phyloP scores from a whole-genome alignment of 257 asterid genomes.

The Solanum bukasovii region DNA sequence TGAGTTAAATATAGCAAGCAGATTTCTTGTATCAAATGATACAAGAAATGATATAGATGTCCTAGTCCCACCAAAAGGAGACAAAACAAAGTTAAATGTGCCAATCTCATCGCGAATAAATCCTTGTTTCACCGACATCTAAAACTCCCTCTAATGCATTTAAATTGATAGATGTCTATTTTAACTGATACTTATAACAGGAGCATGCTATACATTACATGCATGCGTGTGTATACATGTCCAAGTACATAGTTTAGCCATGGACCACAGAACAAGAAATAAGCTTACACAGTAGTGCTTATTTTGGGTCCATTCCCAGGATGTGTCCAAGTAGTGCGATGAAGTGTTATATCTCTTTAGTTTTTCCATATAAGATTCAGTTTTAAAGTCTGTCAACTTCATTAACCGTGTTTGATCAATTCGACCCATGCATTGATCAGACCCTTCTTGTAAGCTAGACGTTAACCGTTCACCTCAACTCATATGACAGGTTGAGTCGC shows the following conservation, averaged over 20 bases:
- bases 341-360: not conserved
- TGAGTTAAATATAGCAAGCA: not conserved
- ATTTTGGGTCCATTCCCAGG: not conserved
- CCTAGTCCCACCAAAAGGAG: not conserved
- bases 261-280: not conserved
- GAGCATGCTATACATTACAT: not conserved
- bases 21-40: not conserved
- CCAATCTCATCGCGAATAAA: not conserved
- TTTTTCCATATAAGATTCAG: not conserved
- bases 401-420: not conserved
- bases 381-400: not conserved
- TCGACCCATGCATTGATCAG: not conserved
- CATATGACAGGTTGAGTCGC: constrained; percentile 45
- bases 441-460: not conserved
- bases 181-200: not conserved
- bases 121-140: not conserved
- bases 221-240: not conserved
- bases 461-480: not conserved
- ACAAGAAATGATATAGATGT: not conserved
- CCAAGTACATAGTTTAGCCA: not conserved
- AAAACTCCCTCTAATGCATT: not conserved
- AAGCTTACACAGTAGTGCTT: not conserved
- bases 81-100: not conserved
- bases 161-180: not conserved
- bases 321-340: not conserved